Conservation (phyloP, 371 early-diverging fungal species). For the Mortierella sp. region DNA sequence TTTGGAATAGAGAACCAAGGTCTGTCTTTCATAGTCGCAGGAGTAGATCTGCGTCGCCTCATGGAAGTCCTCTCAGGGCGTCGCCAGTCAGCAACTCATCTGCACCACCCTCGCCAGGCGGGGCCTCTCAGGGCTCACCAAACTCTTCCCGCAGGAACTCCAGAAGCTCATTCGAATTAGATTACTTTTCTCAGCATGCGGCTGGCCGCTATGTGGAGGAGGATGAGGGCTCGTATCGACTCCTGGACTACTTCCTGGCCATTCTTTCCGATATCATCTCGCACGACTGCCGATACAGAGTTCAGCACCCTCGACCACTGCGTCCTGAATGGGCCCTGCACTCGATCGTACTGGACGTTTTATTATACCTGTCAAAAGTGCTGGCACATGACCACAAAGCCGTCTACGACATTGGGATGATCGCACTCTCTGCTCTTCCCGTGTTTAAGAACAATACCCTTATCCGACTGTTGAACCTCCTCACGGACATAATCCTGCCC, state of each 20-base stretch:
- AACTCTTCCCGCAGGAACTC: constrained; percentile 30
- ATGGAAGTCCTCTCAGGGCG: constrained; percentile 25
- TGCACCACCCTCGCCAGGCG: constrained; percentile 29
- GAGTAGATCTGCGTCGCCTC: constrained; percentile 36
- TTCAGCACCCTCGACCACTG: constrained; percentile 64
- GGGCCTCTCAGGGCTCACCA: constrained; percentile 24
- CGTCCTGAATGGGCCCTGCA: constrained; percentile 68
- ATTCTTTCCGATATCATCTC: constrained; percentile 63
- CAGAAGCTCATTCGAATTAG: constrained; percentile 32
- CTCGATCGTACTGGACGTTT: constrained; percentile 63
- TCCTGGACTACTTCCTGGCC: constrained; percentile 52
- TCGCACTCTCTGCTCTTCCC: constrained; percentile 41
- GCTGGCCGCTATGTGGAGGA: constrained; percentile 28
- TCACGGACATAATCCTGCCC: constrained; percentile 42
- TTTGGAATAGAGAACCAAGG: constrained; percentile 14
- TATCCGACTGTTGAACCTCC: constrained; percentile 35
- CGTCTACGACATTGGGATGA: constrained; percentile 47
- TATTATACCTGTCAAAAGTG: constrained; percentile 25
- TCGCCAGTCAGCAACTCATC: constrained; percentile 10
- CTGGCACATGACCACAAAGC: constrained; percentile 44
- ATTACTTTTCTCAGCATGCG: constrained; percentile 15
- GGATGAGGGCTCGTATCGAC: constrained; percentile 31
- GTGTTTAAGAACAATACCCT: constrained; percentile 40
- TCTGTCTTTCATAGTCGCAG: constrained; percentile 14
- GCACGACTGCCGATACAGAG: constrained; percentile 67